Percentiles rank a stretch among this genome's conserved stretches.
Evolutionary conservation across 129 eudicot species (phyloP).

Genomic region (Apium graveolens): DNA sequence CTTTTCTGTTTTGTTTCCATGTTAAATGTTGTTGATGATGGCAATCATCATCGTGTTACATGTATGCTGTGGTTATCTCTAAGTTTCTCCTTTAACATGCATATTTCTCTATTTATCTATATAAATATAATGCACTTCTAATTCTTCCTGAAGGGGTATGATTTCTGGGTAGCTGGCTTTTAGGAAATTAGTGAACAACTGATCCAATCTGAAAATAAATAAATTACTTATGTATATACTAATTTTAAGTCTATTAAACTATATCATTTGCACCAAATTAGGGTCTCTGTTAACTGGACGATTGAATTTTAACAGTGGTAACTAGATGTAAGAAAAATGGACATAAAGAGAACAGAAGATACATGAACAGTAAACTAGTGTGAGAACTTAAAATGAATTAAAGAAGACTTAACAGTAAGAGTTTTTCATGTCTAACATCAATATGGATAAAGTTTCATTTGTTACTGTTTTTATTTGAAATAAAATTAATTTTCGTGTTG

Average conservation of each 20-base stretch:
- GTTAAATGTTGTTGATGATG: background rate
- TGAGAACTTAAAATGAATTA: background rate
- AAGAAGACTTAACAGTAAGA: too few relatives aligned
- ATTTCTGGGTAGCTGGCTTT: background rate
- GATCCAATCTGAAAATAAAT: background rate
- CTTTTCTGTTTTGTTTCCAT: background rate
- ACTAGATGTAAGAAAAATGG: background rate
- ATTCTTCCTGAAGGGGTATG: background rate
- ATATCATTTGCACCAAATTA: background rate
- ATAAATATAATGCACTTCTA: background rate
- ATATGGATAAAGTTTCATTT: too few relatives aligned
- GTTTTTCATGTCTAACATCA: too few relatives aligned
- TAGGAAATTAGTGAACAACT: too few relatives aligned
- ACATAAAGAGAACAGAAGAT: background rate
- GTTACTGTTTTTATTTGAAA: too few relatives aligned
- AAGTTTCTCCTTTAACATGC: background rate
- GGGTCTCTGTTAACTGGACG: background rate
- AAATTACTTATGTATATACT: too few relatives aligned
- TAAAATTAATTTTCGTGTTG: too few relatives aligned
- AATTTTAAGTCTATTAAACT: background rate
- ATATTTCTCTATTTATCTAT: background rate
- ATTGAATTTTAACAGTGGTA: background rate
- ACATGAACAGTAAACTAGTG: background rate
- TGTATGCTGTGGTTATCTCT: background rate
- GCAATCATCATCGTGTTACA: background rate